phyloP scores from a whole-genome alignment of 78 protist species.

The Dictyostelium capitatum region DNA sequence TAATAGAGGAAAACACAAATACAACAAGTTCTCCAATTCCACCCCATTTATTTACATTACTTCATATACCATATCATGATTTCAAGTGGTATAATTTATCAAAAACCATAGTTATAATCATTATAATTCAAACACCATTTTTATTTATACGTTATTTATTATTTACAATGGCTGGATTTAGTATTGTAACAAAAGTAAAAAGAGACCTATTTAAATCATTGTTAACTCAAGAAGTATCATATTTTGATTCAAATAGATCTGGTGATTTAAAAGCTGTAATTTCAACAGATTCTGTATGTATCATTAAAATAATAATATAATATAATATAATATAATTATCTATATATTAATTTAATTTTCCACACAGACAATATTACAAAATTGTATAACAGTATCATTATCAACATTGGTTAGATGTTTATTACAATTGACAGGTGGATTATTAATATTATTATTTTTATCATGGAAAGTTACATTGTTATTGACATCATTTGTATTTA shows the following conservation, averaged over 20 bases:
- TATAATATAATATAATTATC: neutral
- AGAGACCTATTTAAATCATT: conserved; percentile 51
- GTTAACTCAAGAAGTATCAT: conserved; percentile 54
- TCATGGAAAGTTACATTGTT: conserved; percentile 62
- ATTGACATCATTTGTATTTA: conserved; percentile 22
- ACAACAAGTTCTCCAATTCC: neutral
- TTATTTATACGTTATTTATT: conserved; percentile 39
- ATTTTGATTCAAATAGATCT: conserved; percentile 47
- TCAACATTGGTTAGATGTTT: conserved; percentile 56
- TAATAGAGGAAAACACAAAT: neutral
- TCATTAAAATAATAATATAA: neutral
- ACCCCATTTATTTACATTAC: neutral
- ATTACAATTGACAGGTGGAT: conserved; percentile 52
- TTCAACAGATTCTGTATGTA: conserved; percentile 58
- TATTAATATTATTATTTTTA: conserved; percentile 9
- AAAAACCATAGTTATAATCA: conserved; percentile 24
- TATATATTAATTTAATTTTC: neutral
- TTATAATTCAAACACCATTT: conserved; percentile 57
- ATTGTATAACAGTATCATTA: conserved; percentile 66
- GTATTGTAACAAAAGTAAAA: conserved; percentile 49
- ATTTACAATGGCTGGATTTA: conserved; percentile 63
- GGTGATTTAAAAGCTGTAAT: conserved; percentile 66
- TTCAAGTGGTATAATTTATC: conserved; percentile 57
- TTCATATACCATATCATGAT: neutral
- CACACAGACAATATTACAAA: conserved; percentile 66